A percentile compares a stretch with the other conserved stretches of the same genome.
Conservation (phyloP, 164 flowering plant genomes). For the Malania oleifera region DNA sequence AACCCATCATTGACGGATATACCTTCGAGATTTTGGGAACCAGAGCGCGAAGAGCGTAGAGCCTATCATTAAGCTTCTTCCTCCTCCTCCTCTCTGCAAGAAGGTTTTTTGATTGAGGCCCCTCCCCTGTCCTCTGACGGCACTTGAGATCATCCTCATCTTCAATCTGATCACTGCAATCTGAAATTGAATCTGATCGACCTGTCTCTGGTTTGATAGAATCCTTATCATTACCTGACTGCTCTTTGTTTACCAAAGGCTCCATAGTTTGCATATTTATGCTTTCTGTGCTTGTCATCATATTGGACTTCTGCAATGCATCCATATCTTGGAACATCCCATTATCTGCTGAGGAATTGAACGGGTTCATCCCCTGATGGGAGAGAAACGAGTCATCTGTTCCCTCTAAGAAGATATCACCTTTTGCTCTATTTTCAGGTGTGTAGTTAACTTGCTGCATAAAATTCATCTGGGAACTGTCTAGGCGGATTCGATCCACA, state of each 20-base stretch:
- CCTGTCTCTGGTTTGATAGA: constrained; percentile 35
- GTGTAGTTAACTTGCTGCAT: constrained; percentile 23
- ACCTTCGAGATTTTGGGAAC: constrained; percentile 95
- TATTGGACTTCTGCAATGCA: constrained; percentile 26
- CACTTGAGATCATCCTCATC: constrained; percentile 65
- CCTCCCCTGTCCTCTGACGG: constrained; percentile 41
- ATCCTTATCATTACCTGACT: constrained; percentile 35
- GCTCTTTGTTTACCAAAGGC: constrained; percentile 19
- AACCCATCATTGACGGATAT: too few species aligned
- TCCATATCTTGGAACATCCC: constrained; percentile 21
- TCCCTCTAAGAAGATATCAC: constrained; percentile 27
- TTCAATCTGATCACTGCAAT: constrained; percentile 70
- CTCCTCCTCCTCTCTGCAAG: constrained; percentile 91
- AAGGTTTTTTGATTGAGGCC: constrained; percentile 68
- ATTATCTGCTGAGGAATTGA: constrained; percentile 19
- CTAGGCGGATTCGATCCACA: constrained; percentile 23
- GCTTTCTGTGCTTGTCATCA: constrained; percentile 9
- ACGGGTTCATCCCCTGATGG: constrained; percentile 18
- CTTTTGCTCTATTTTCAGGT: constrained; percentile 16
- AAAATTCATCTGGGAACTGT: constrained; percentile 35
- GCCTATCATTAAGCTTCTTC: constrained; percentile 88
- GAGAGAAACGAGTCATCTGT: constrained; percentile 19
- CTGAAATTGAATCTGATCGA: constrained; percentile 54
- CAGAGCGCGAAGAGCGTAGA: constrained; percentile 64
- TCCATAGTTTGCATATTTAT: constrained; percentile 22